phyloP scores from a whole-genome alignment of 225 moss, liverwort and hornwort species.

The Pleurozium schreberi region DNA sequence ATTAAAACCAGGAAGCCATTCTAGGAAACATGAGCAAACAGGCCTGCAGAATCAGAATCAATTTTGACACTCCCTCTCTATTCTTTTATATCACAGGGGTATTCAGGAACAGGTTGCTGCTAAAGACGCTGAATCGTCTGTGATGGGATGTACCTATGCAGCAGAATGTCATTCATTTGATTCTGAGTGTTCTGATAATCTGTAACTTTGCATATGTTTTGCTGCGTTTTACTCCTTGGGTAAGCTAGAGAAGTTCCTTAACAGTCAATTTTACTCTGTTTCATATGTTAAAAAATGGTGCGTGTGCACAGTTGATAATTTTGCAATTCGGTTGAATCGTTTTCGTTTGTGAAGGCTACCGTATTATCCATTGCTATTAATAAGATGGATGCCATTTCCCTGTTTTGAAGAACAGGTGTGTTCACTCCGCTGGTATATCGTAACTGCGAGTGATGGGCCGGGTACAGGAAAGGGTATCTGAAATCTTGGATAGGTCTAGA shows the following conservation, averaged over 20 bases:
- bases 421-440: background rate
- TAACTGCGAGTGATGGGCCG: background rate
- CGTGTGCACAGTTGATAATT: background rate
- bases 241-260: background rate
- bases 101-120: background rate
- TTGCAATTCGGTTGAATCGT: background rate
- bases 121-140: background rate
- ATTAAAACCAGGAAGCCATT: background rate
- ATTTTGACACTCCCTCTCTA: background rate
- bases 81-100: background rate
- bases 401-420: background rate
- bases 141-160: background rate
- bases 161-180: background rate
- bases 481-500: background rate
- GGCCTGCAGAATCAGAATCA: background rate
- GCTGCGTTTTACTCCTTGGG: background rate
- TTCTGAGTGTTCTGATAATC: background rate
- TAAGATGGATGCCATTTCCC: background rate
- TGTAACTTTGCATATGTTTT: background rate
- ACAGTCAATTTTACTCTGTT: background rate
- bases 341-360: background rate
- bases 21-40: background rate
- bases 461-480: background rate
- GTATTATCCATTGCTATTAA: background rate
- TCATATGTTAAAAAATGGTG: background rate